A percentile compares a stretch with the other conserved stretches of the same genome.
Conservation (phyloP, 1,139 yeast genomes). For the Taphrina pruni region DNA sequence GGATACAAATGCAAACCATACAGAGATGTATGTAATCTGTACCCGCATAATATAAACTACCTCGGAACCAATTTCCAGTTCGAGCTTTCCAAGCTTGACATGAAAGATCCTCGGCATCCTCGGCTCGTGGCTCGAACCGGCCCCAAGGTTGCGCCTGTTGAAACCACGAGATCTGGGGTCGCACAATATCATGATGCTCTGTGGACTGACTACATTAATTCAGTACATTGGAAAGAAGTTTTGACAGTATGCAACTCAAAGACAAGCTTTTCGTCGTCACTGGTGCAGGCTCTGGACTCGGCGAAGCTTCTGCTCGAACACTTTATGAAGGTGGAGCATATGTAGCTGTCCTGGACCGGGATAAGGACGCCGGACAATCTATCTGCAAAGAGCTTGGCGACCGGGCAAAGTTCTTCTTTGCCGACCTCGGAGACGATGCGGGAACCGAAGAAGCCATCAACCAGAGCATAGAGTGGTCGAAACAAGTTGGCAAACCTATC, state of each 20-base stretch:
- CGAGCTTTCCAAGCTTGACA: not conserved
- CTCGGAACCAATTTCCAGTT: too few species aligned
- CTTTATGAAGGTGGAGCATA: slow-evolving; percentile 42
- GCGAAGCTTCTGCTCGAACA: slow-evolving; percentile 43
- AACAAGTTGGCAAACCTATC: slow-evolving; percentile 30
- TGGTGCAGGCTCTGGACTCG: slow-evolving; percentile 45
- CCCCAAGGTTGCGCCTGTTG: not conserved
- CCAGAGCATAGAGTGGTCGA: slow-evolving; percentile 41
- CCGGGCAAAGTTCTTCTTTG: slow-evolving; percentile 39
- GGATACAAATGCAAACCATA: not conserved
- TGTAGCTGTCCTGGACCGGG: slow-evolving; percentile 45
- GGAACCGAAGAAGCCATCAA: slow-evolving; percentile 41
- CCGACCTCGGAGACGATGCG: slow-evolving; percentile 43
- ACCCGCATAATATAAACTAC: not conserved
- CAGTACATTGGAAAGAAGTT: too few species aligned
- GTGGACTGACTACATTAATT: too few species aligned
- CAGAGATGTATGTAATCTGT: not conserved
- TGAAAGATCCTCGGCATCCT: slow-evolving; percentile 4
- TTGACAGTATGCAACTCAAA: slow-evolving; percentile 16
- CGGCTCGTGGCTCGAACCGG: not conserved
- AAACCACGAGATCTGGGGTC: not conserved
- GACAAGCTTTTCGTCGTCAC: slow-evolving; percentile 37
- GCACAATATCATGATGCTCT: not conserved
- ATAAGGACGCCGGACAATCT: slow-evolving; percentile 37
- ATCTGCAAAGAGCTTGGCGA: slow-evolving; percentile 20